Evolutionary conservation across 1,139 yeast genomes (phyloP).

Genomic region (Taiozyma onychis): DNA sequence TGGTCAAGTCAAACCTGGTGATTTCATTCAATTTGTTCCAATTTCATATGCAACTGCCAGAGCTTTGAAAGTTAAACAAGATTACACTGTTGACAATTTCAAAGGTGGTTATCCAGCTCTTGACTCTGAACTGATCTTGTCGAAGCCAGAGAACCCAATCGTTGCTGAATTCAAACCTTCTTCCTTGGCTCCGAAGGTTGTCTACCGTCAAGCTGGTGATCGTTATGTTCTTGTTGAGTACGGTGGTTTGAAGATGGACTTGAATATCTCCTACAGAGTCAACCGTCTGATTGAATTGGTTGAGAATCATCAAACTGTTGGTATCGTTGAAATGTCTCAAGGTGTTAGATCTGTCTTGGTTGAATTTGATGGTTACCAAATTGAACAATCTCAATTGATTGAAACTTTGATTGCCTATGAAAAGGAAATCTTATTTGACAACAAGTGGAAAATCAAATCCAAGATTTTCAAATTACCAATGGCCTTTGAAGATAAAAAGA

Average conservation of each 20-base stretch:
- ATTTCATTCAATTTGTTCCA: constrained; percentile 73
- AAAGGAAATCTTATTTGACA: constrained; percentile 61
- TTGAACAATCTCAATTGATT: constrained; percentile 57
- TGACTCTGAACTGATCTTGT: constrained; percentile 27
- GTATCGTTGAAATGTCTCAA: constrained; percentile 92
- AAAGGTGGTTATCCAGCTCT: constrained; percentile 38
- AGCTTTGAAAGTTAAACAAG: constrained; percentile 54
- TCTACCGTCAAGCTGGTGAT: constrained; percentile 96
- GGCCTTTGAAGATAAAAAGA: constrained; percentile 92
- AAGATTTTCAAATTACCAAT: constrained; percentile 82
- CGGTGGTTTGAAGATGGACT: constrained; percentile 83
- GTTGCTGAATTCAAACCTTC: constrained; percentile 44
- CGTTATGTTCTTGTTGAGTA: constrained; percentile 86
- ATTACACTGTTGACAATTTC: constrained; percentile 42
- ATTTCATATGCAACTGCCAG: constrained; percentile 65
- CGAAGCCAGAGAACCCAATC: constrained; percentile 55
- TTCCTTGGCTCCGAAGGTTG: constrained; percentile 59
- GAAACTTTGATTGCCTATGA: constrained; percentile 68
- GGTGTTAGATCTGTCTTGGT: constrained; percentile 94
- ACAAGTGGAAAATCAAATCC: constrained; percentile 82
- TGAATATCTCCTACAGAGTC: constrained; percentile 79
- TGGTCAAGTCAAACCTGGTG: constrained; percentile 97
- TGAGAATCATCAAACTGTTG: constrained; percentile 54
- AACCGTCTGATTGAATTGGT: constrained; percentile 77
- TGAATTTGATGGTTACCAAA: constrained; percentile 61